These are phyloP conservation scores for Candida gorgasii DNA, from an alignment of 805 yeast species.

Conservation along the genomic window DNA sequence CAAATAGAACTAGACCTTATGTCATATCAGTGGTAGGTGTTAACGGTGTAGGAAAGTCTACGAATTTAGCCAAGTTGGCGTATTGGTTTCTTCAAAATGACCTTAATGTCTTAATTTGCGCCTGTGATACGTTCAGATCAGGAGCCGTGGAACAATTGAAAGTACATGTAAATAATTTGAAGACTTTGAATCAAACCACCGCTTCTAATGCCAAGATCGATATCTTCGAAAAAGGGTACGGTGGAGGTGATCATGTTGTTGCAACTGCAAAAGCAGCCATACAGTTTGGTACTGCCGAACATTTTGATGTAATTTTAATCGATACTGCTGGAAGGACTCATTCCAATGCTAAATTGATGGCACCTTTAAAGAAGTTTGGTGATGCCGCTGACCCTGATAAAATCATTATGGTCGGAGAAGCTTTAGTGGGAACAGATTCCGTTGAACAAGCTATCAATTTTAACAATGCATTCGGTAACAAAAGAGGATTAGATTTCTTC, in stretches of 20 bases:
- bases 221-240: conserved; percentile 91
- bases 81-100: conserved; percentile 94
- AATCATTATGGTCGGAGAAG: conserved; percentile 98
- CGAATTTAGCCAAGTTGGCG: conserved; percentile 90
- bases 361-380: conserved; percentile 92
- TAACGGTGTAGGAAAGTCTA: conserved; percentile 97
- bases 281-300: conserved; percentile 65
- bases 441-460: conserved; percentile 93
- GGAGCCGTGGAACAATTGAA: conserved; percentile 98
- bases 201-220: conserved; percentile 56
- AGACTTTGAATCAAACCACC: conserved; percentile 58
- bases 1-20: conserved; percentile 55
- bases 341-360: conserved; percentile 91
- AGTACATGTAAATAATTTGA: conserved; percentile 86
- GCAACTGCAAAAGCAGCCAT: conserved; percentile 91
- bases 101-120: conserved; percentile 83
- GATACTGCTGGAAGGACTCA: conserved; percentile 99
- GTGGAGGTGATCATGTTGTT: conserved; percentile 93
- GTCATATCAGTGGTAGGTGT: conserved; percentile 98
- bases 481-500: conserved; percentile 81
- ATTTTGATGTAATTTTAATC: conserved; percentile 83
- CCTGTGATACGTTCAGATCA: conserved; percentile 96
- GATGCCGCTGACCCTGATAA: conserved; percentile 94
- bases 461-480: conserved; percentile 88
- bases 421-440: conserved; percentile 95